Base-by-base conservation (phyloP, 2,329 filamentous ascomycete genomes). In the Whalleya microplaca region DNA sequence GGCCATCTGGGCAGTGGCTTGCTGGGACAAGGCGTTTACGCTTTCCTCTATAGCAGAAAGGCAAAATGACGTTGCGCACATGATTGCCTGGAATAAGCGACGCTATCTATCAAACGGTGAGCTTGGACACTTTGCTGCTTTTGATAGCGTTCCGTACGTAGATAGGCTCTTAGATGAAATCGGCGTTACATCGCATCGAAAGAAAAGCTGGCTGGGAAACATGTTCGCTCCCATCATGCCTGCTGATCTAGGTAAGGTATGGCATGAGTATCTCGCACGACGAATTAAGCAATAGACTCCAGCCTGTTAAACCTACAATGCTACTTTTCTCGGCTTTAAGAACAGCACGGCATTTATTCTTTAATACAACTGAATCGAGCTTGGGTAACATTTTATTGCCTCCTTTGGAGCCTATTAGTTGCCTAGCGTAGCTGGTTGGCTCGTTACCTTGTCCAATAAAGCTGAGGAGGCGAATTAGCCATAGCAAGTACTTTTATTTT, bases 71-170 rank as follows among this genome's bases (percentile, higher is more conserved):
- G 56, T 68, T 20, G 64, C 67, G 4, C 51, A 55, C 19, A 66
- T 63, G 45, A 61, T 61, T 41, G 60, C 67, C 3, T 69, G 64
- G 63, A 68, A 64, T 43, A 63, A 64, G 48, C 57, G 64, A 19
- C 61, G 69, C 41, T 70, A 70, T 44, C 65, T 68, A 2, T 66
- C 57, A 10, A 66, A 65, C 44, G 67, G 67, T 5, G 59, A 61
- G 48, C 47, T 60, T 41, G 68, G 69, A 2, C 59, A 66, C 41
- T 67, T 63, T 49, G 59, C 66, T 45, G 57, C 60, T 29, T 69
- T 66, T 51, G 69, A 71, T 37, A 62, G 63, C 21, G 53, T 68
- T 40, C 61, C 59, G 2, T 71, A 71, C 48, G 59, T 61, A 41
- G 68, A 71, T 59, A 62, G 48, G 42, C 54, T 69, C 12, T 56